These are phyloP conservation scores for Ilex aquifolium DNA, from an alignment of 257 asterid genomes.

Conservation along the genomic window DNA sequence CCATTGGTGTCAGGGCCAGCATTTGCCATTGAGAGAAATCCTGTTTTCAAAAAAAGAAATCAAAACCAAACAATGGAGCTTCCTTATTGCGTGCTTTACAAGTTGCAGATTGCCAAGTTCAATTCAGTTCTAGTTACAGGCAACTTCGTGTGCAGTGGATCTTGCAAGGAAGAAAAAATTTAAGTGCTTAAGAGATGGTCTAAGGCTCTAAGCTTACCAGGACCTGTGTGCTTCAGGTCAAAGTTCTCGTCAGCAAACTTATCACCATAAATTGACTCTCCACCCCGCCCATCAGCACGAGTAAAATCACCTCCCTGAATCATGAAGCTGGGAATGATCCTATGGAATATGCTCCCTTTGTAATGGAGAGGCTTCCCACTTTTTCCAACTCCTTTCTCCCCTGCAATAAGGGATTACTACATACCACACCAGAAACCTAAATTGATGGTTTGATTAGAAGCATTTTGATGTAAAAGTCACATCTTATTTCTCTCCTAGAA, in stretches of 20 bases:
- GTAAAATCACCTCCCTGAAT: constrained; percentile 98
- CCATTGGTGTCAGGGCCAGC: constrained; percentile 85
- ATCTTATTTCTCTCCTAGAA: no score
- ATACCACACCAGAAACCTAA: constrained; percentile 8
- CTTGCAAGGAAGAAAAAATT: not conserved
- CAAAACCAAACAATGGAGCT: not conserved
- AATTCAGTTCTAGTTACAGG: not conserved
- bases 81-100: not conserved
- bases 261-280: constrained; percentile 79
- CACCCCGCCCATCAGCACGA: constrained; percentile 88
- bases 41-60: constrained; percentile 24
- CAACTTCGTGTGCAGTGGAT: not conserved
- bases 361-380: constrained; percentile 77
- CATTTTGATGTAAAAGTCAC: no score
- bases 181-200: not conserved
- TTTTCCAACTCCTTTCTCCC: constrained; percentile 80
- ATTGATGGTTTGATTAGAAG: no score
- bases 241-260: constrained; percentile 81
- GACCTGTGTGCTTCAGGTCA: constrained; percentile 69
- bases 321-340: constrained; percentile 93
- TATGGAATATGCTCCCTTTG: constrained; percentile 78
- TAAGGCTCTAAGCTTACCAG: constrained; percentile 44
- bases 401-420: constrained; percentile 28
- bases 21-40: constrained; percentile 88
- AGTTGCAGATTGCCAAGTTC: constrained; percentile 1